Base-by-base conservation (phyloP, 2,329 filamentous ascomycete species). In the Xylaria digitata region DNA sequence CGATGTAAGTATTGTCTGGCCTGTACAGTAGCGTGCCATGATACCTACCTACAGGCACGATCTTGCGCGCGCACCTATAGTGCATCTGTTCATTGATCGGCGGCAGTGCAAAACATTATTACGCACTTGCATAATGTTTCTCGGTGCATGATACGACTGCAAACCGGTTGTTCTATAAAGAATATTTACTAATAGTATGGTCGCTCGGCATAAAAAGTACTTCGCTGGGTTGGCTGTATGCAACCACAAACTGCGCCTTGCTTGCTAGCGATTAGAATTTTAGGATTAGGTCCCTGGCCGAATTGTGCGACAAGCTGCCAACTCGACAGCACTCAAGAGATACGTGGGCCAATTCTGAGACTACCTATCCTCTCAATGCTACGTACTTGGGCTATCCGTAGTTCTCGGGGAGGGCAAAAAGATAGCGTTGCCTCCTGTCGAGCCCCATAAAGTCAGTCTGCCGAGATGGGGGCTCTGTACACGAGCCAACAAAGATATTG, bases 91-190 rank as follows among this genome's bases (percentile, higher is more conserved):
- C 42, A 43, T 63, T 46, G 32, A 61, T 54, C 49, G 50, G 55
- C 56, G 60, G 68, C 66, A 42, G 66, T 70, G 68, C 63, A 66
- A 66, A 49, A 46, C 61, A 63, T 50, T 59, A 56, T 57, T 56
- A 54, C 52, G 61, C 37, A 53, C 56, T 45, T 63, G 58, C 62
- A 65, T 65, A 40, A 50, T 19, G 42, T 54, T 34, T 54, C 50
- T 58, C 26, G 21, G 40, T 57, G 46, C 40, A 46, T 50, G 40
- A 60, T 63, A 43, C 40, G 21, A 65, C 61, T 57, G 61, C 61
- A 56, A 58, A 42, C 49, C n/a, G 50, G 53, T 45, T 26, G 37
- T 53, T 50, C 45, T 59, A 42, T 56, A 30, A 9, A 49, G 26
- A 54, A 21, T 37, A 52, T 56, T 54, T 57, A 61, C 45, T 43